Conservation (phyloP, 345 rosid species). For the Garcia nutans region DNA sequence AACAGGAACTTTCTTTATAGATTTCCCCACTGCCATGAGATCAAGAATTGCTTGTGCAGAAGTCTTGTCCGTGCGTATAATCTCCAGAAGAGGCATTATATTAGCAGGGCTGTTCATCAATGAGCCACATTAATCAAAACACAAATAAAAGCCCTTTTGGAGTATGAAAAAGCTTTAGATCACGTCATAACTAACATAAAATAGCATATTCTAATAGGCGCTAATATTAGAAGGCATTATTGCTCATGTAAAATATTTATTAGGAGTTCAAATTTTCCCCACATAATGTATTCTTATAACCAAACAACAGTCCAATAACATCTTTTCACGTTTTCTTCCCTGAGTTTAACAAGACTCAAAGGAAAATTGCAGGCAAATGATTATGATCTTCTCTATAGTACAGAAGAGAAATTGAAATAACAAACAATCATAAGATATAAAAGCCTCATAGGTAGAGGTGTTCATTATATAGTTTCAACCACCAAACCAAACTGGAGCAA, state of each 20-base stretch:
- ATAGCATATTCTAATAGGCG: neutral
- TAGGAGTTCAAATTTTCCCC: neutral
- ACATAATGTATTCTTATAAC: neutral
- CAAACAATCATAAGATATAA: neutral
- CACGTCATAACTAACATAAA: neutral
- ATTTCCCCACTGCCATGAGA: constrained; percentile 82
- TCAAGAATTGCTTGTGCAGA: constrained; percentile 87
- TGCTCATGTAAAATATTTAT: neutral
- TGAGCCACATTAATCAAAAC: constrained; percentile 20
- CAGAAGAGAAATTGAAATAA: neutral
- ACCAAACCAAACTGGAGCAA: too few relatives aligned
- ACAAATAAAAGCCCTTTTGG: neutral
- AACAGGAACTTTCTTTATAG: constrained; percentile 87
- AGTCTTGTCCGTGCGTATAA: constrained; percentile 75
- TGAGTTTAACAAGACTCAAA: neutral
- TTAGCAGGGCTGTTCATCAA: constrained; percentile 79
- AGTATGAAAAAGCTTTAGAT: neutral
- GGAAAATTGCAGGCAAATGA: neutral
- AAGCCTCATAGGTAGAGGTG: too few relatives aligned
- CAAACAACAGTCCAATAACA: neutral
- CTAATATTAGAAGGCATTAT: neutral
- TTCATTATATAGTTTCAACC: too few relatives aligned
- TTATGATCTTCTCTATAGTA: neutral
- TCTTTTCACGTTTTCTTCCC: neutral
- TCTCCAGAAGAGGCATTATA: constrained; percentile 94